A percentile compares a stretch with the other conserved stretches of the same genome.
These are phyloP conservation scores for Albugo laibachii DNA, from an alignment of 352 stramenopile species.

Conservation along the genomic window DNA sequence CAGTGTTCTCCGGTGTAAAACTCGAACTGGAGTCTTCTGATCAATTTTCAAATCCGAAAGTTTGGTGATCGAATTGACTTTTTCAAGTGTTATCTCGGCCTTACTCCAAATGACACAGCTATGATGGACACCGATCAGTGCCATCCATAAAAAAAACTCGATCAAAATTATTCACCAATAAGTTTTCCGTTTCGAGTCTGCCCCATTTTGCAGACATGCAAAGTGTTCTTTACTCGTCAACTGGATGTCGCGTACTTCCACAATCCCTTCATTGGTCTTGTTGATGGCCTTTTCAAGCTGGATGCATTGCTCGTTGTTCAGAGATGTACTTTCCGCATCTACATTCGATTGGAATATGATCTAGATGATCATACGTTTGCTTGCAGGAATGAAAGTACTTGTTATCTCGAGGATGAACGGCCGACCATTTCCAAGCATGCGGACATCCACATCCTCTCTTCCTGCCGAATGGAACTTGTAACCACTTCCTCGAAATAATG, in stretches of 20 bases:
- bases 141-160: conserved; percentile 1
- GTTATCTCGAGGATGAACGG: conserved; percentile 82
- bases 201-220: conserved; percentile 44
- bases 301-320: conserved; percentile 26
- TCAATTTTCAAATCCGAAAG: conserved; percentile 78
- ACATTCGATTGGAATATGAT: conserved; percentile 5
- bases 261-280: conserved; percentile 33
- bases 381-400: conserved; percentile 9
- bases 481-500: conserved; percentile 33
- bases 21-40: conserved; percentile 93
- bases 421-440: conserved; percentile 89
- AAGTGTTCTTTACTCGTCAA: conserved; percentile 67
- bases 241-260: conserved; percentile 72
- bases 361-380: background rate
- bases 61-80: conserved; percentile 46
- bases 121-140: background rate
- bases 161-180: conserved; percentile 35
- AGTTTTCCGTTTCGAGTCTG: conserved; percentile 76
- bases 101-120: conserved; percentile 71
- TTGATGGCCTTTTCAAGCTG: conserved; percentile 45
- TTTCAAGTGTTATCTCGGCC: conserved; percentile 25
- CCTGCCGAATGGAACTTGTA: conserved; percentile 95
- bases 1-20: conserved; percentile 92
- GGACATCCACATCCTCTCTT: conserved; percentile 94
- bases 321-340: conserved; percentile 58